Evolutionary conservation across 2,329 filamentous ascomycete genomes (phyloP).

Genomic region (Monosporascus ibericus): DNA sequence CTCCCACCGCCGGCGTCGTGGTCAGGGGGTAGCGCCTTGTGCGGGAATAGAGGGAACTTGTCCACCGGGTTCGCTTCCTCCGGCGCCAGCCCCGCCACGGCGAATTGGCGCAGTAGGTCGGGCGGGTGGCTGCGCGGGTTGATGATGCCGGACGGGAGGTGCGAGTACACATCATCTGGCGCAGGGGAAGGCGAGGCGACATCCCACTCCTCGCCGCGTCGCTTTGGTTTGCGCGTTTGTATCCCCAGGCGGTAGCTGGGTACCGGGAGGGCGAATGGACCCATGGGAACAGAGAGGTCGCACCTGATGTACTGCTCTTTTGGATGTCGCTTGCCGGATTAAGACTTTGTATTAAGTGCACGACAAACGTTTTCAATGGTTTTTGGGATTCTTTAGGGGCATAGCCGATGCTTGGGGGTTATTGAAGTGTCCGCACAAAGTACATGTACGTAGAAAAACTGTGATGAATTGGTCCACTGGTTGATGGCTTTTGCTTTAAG

Average conservation of each 20-base stretch:
- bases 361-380: no score
- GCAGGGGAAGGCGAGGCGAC: constrained; percentile 2
- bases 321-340: background rate
- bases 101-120: constrained; percentile 45
- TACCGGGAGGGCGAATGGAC: constrained; percentile 23
- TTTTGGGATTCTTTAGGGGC: no score
- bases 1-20: constrained; percentile 3
- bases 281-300: constrained; percentile 9
- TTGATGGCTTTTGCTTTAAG: no score
- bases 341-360: no score
- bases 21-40: constrained; percentile 32
- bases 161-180: constrained; percentile 11
- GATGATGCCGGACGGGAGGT: constrained; percentile 31
- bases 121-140: constrained; percentile 52
- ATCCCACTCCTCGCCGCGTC: constrained; percentile 14
- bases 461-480: no score
- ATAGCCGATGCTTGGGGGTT: no score
- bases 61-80: constrained; percentile 36
- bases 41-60: constrained; percentile 42
- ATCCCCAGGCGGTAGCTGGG: constrained; percentile 20
- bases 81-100: constrained; percentile 45
- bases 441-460: no score
- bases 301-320: background rate
- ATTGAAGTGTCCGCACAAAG: no score
- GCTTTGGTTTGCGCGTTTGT: constrained; percentile 25